These are phyloP conservation scores for Aspergillus texensis DNA, from an alignment of 2,329 filamentous ascomycete species.

Conservation along the genomic window DNA sequence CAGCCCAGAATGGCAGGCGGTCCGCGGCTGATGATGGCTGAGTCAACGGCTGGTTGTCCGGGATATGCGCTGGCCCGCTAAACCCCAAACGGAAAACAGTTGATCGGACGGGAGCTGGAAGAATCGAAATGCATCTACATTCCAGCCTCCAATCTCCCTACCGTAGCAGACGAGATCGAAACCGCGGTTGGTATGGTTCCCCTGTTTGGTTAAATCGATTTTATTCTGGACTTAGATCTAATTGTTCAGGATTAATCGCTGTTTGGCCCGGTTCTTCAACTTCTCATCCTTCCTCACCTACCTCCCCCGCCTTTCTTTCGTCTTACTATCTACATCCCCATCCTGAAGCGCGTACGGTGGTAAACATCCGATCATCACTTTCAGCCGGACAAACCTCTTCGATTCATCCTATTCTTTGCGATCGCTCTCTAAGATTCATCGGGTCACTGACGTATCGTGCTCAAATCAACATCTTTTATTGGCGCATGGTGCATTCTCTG, in stretches of 20 bases:
- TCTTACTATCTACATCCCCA: slow-evolving; percentile 16
- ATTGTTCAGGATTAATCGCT: neutral
- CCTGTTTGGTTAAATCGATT: neutral
- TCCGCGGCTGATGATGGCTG: slow-evolving; percentile 15
- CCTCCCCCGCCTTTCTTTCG: slow-evolving; percentile 1
- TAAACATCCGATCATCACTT: slow-evolving; percentile 1
- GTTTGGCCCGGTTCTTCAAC: neutral
- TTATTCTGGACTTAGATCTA: neutral
- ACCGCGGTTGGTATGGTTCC: neutral
- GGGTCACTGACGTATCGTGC: neutral
- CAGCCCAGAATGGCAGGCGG: slow-evolving; percentile 23
- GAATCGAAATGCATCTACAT: slow-evolving; percentile 9
- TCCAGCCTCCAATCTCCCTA: slow-evolving; percentile 7
- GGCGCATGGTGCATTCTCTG: slow-evolving; percentile 48
- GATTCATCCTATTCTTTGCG: neutral
- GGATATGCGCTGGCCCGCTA: slow-evolving; percentile 44
- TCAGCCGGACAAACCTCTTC: neutral
- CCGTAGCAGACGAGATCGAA: neutral
- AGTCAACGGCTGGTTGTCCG: slow-evolving; percentile 40
- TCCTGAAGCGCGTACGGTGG: slow-evolving; percentile 12
- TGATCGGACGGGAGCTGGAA: slow-evolving; percentile 28
- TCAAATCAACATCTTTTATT: slow-evolving; percentile 18
- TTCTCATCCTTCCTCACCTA: neutral
- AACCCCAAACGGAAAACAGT: slow-evolving; percentile 45
- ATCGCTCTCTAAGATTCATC: neutral